Evolutionary conservation across 345 rosid species (phyloP), one percentile per base, ranked within the genome.

Genomic region (Iberis pinnata): DNA sequence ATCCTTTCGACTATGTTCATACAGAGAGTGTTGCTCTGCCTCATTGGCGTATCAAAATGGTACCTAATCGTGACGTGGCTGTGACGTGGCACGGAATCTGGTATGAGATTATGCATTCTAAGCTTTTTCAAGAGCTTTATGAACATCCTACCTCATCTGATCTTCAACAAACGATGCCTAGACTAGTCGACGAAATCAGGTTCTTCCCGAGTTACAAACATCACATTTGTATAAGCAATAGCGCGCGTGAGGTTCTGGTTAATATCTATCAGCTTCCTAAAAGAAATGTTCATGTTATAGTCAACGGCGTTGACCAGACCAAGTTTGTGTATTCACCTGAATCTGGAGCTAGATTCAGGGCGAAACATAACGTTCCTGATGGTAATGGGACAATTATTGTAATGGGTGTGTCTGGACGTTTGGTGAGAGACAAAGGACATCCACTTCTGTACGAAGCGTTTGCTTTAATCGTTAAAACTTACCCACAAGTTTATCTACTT

Each of bases 61-160:
- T 78, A 14, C 65, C 75, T 15, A 70, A 65, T 0, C 36, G 54
- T 8, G 18, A 68, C 46, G 64, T 82, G 12, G 90, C 82, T 5
- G 90, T 77, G 48, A 88, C 86, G 1, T 82, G 97, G 90, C 92
- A 80, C 20, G 92, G 87, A 7, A 80, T 80, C 18, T 75, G 83
- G 88, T 77, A 75, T 29, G 97, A 85, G 73, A 80, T 75, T 43
- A 77, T 88, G 70, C 84, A 84, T 75, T 84, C 92, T 0, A 77
- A 77, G 58, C 24, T 80, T n/a, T 71, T 78, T 11, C 74, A 79
- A 69, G 96, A 82, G 51, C 84, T 79, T 29, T 71, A 64, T 24
- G 61, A 60, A 7, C 60, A 18, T 55, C 41, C 15, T 31, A 61
- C 17, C 56, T 42, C n/a, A n/a, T n/a, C 68, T 43, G 63, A 68